phyloP scores from a whole-genome alignment of 2,329 filamentous ascomycete species.

The Pseudogymnoascus sp. region DNA sequence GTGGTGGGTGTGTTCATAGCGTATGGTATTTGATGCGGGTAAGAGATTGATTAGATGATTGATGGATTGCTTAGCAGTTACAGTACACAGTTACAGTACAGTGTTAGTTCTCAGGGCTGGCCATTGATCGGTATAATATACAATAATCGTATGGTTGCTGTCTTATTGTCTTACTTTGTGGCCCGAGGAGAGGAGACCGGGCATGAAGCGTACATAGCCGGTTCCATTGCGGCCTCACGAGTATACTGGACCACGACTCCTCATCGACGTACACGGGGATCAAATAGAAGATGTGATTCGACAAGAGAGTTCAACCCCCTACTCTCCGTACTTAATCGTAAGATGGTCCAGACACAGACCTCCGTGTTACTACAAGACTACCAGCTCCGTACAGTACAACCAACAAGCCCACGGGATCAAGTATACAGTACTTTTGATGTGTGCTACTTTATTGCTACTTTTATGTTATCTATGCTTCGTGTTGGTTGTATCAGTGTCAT shows the following conservation, averaged over 20 bases:
- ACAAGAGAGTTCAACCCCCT: no score
- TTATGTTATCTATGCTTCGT: not conserved
- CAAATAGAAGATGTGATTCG: not conserved
- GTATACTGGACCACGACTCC: no score
- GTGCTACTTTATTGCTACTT: not conserved
- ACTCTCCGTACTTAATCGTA: no score
- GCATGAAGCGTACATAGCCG: no score
- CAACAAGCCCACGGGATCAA: not conserved
- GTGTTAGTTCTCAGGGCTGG: not conserved
- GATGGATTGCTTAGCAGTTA: not conserved
- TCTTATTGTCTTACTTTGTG: not conserved
- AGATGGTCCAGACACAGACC: not conserved
- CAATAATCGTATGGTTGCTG: not conserved
- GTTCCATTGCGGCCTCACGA: no score
- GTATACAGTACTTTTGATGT: not conserved
- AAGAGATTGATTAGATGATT: not conserved
- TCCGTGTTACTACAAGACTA: not conserved
- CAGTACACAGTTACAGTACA: no score
- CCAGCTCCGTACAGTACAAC: not conserved
- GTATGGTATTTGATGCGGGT: not conserved
- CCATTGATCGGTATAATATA: not conserved
- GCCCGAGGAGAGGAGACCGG: not conserved
- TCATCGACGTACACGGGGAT: not conserved
- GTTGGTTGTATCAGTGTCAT: not conserved
- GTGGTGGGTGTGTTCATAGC: not conserved